Evolutionary conservation across 2,329 filamentous ascomycete species (phyloP).

Genomic region (Claviceps pazoutovae): DNA sequence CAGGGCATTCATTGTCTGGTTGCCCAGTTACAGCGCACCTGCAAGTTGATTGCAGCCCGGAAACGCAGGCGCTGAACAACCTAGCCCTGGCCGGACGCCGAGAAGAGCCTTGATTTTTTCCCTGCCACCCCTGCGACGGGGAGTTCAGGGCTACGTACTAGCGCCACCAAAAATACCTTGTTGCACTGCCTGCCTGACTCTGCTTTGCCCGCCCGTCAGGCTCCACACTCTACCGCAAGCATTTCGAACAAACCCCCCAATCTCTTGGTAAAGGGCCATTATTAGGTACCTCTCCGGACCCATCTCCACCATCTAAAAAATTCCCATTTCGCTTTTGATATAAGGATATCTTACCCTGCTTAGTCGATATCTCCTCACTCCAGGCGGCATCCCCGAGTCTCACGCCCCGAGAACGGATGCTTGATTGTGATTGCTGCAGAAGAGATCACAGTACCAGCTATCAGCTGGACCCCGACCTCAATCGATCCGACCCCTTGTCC

Average conservation of each 20-base stretch:
- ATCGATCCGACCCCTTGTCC: slow-evolving; percentile 2
- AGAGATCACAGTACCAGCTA: neutral
- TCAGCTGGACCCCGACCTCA: neutral
- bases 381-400: neutral
- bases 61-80: slow-evolving; percentile 1
- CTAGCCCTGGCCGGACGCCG: neutral
- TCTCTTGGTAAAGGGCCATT: slow-evolving; percentile 5
- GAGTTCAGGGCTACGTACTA: neutral
- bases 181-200: slow-evolving; percentile 4
- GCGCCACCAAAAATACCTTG: slow-evolving; percentile 3
- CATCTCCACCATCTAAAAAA: slow-evolving; percentile 1
- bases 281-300: neutral
- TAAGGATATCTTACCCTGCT: neutral
- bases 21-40: slow-evolving; percentile 1
- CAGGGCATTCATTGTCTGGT: neutral
- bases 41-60: neutral
- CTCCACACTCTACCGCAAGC: slow-evolving; percentile 5
- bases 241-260: slow-evolving; percentile 5
- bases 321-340: slow-evolving; percentile 2
- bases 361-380: neutral
- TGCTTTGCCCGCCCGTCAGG: slow-evolving; percentile 3
- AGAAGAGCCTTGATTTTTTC: neutral
- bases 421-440: neutral
- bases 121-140: slow-evolving; percentile 7
- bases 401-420: neutral